These are phyloP conservation scores for Bjerkandera adusta DNA, from an alignment of 1,284 basidiomycete genomes.

Conservation along the genomic window DNA sequence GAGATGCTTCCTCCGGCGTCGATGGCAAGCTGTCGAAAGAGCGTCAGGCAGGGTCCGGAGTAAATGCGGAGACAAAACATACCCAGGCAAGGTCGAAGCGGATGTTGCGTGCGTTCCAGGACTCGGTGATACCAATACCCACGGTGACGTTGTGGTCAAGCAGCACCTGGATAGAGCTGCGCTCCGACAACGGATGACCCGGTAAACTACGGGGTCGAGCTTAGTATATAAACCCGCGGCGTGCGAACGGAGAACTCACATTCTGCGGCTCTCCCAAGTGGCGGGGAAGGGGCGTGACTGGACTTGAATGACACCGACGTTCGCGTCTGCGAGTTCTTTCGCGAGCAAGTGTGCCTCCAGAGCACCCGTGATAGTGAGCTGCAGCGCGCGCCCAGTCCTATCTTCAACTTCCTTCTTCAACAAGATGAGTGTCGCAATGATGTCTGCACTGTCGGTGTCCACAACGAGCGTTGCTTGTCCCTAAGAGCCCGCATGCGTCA, in stretches of 20 bases:
- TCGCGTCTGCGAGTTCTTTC: constrained; percentile 65
- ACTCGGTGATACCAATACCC: constrained; percentile 57
- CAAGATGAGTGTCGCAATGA: constrained; percentile 74
- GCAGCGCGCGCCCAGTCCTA: constrained; percentile 37
- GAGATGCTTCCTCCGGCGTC: constrained; percentile 38
- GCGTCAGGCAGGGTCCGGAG: constrained; percentile 7
- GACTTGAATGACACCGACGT: constrained; percentile 73
- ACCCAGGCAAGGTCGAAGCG: constrained; percentile 63
- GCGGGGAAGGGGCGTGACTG: constrained; percentile 58
- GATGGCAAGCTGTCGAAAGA: constrained; percentile 25
- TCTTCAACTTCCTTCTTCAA: constrained; percentile 75
- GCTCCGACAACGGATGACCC: constrained; percentile 71
- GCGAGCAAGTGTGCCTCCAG: constrained; percentile 78
- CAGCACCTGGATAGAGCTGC: constrained; percentile 65
- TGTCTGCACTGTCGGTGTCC: constrained; percentile 61
- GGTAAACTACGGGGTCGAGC: constrained; percentile 38
- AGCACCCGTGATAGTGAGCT: constrained; percentile 65
- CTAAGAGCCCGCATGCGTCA: constrained; percentile 25
- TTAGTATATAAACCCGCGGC: constrained; percentile 18
- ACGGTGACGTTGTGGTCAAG: constrained; percentile 70
- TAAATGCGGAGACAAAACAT: constrained; percentile 12
- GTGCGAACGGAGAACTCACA: constrained; percentile 31
- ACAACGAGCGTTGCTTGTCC: constrained; percentile 58
- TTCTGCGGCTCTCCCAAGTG: constrained; percentile 54
- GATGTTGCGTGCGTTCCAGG: constrained; percentile 58